Evolutionary conservation across 2,329 filamentous ascomycete genomes (phyloP).

Genomic region (Cephalotrichum gorgonifer): DNA sequence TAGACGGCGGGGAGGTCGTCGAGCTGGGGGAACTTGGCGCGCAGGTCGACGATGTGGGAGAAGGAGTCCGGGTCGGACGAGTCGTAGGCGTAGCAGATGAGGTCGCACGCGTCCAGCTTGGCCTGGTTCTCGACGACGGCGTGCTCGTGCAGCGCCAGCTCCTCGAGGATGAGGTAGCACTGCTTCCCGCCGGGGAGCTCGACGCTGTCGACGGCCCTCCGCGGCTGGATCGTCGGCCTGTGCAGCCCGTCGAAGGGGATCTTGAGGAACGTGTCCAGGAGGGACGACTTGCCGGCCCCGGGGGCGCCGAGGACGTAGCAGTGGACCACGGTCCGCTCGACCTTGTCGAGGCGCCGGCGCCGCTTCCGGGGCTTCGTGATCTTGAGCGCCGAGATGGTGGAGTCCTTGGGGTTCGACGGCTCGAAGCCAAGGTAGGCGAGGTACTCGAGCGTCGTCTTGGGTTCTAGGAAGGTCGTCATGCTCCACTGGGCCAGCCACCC

Average conservation of each 20-base stretch:
- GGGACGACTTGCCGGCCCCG: constrained; percentile 79
- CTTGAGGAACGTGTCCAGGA: constrained; percentile 85
- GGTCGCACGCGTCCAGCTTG: constrained; percentile 85
- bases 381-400: constrained; percentile 76
- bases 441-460: constrained; percentile 91
- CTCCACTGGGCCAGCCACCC: constrained; percentile 99
- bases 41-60: constrained; percentile 74
- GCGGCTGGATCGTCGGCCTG: constrained; percentile 88
- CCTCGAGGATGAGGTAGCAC: constrained; percentile 90
- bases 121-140: constrained; percentile 86
- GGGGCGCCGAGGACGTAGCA: constrained; percentile 86
- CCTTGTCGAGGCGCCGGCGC: constrained; percentile 67
- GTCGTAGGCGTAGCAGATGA: constrained; percentile 93
- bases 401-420: constrained; percentile 61
- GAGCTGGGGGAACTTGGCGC: constrained; percentile 69
- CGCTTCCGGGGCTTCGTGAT: constrained; percentile 87
- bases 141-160: constrained; percentile 89
- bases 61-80: constrained; percentile 96
- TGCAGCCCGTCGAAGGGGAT: constrained; percentile 77
- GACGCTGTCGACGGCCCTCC: constrained; percentile 89
- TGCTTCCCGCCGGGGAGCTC: constrained; percentile 94
- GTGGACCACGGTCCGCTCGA: constrained; percentile 88
- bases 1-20: constrained; percentile 88
- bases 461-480: constrained; percentile 96
- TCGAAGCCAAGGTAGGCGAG: constrained; percentile 95